Evolutionary conservation across 345 rosid genomes (phyloP), one percentile per base, ranked within the genome.

Genomic region (Ricinus communis): DNA sequence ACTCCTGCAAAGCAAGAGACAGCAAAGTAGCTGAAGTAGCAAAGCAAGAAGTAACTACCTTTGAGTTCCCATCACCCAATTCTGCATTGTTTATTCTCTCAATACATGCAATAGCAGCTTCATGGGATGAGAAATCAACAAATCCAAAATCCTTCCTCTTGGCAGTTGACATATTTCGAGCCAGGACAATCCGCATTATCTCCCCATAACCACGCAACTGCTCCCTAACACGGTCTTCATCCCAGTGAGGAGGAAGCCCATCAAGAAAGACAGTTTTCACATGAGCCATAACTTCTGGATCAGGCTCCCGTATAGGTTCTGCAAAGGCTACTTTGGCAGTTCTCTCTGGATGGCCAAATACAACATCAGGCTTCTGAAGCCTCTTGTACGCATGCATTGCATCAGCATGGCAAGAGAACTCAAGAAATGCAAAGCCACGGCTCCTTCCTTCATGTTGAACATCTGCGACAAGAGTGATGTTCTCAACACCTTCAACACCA

Each of bases 301-400:
- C 88, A 65, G 90, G 88, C 74, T 87, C 90, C 7, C 81, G 86
- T 72, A 84, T 74, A 8, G 89, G 87, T 81, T 87, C 91, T 1
- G 86, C 86, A 84, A 87, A 87, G 64, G 91, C 91, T 54, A 87
- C 91, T 72, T 87, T 87, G 27, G 86, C 89, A 33, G 91, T 85
- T 77, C 91, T 83, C 75, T 87, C 89, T 8, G 79, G 59, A 72
- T 87, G 91, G 24, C 89, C 91, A 76, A 87, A 84, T 27, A 85
- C 74, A 82, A 77, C 91, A 79, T 87, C 89, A 73, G 87, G 84
- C 80, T 84, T 87, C 76, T 87, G 87, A 77, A 85, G 91, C 80
- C 85, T 79, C 77, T 84, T 87, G 81, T 83, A 85, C 8, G 84
- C 89, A 70, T 67, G 79, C 86, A 85, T 85, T 36, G 91, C 91